Conservation (phyloP, 2,329 filamentous ascomycete species). For the Hymenoscyphus fraxineus region DNA sequence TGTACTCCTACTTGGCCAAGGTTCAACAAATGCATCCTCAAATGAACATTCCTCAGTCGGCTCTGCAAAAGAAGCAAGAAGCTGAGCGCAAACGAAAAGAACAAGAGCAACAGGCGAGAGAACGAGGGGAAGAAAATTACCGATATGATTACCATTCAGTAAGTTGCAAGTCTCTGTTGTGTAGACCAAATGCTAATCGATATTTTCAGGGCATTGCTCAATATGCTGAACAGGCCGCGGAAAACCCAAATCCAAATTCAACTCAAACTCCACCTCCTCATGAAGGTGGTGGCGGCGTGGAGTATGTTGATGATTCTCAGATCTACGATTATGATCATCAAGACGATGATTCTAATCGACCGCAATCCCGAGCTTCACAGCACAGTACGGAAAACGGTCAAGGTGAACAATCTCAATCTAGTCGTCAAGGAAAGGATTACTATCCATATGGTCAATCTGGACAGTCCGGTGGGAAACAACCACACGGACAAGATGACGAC, state of each 20-base stretch:
- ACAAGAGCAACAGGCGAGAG: conserved; percentile 34
- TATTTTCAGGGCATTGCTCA: conserved; percentile 33
- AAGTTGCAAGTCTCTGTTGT: conserved; percentile 8
- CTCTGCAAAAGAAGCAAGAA: conserved; percentile 65
- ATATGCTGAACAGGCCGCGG: conserved; percentile 34
- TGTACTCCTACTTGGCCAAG: conserved; percentile 98
- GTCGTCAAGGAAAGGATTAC: conserved; percentile 30
- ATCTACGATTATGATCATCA: conserved; percentile 47
- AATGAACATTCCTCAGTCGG: conserved; percentile 80
- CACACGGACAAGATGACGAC: conserved; percentile 24
- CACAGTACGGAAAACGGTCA: conserved; percentile 32
- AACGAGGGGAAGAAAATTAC: conserved; percentile 35
- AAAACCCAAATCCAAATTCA: conserved; percentile 15
- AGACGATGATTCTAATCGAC: conserved; percentile 36
- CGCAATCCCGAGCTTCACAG: conserved; percentile 34
- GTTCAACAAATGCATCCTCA: conserved; percentile 98
- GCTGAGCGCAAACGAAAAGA: conserved; percentile 48
- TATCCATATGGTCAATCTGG: conserved; percentile 28
- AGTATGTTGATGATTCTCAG: conserved; percentile 46
- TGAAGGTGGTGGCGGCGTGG: conserved; percentile 37
- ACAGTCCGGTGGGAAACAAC: conserved; percentile 21
- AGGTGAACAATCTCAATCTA: conserved; percentile 31
- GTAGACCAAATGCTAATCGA: conserved; percentile 8
- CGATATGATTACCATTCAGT: conserved; percentile 38
- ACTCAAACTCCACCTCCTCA: conserved; percentile 7